A percentile compares a stretch with the other conserved stretches of the same genome.
Conservation (phyloP, 129 eudicot species). For the Arctium minus region DNA sequence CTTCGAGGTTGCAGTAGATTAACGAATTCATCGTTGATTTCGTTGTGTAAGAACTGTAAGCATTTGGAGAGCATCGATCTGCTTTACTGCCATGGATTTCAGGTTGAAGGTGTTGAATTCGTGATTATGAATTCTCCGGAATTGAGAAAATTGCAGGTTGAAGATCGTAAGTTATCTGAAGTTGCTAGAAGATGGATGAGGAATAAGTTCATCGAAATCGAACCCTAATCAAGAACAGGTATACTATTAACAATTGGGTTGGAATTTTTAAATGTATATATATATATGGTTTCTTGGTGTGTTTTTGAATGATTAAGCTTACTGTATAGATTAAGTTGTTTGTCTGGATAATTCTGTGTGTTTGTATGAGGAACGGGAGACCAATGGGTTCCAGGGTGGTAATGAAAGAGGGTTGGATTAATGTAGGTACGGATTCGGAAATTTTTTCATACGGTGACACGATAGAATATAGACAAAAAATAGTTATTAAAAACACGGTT, state of each 20-base stretch:
- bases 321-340: too few species aligned
- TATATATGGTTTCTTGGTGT: constrained; percentile 6
- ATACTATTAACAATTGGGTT: constrained; percentile 1
- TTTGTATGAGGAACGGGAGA: too few species aligned
- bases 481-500: too few species aligned
- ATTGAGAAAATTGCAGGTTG: constrained; percentile 51
- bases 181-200: constrained; percentile 38
- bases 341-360: too few species aligned
- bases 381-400: too few species aligned
- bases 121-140: constrained; percentile 32
- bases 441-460: too few species aligned
- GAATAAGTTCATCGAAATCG: constrained; percentile 39
- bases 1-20: constrained; percentile 58
- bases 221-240: constrained; percentile 13
- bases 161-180: constrained; percentile 50
- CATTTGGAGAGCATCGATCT: constrained; percentile 55
- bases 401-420: too few species aligned
- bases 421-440: too few species aligned
- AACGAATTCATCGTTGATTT: constrained; percentile 29
- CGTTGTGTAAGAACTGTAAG: constrained; percentile 57
- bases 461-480: too few species aligned
- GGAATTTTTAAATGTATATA: constrained; percentile 8
- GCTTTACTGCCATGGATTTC: constrained; percentile 45
- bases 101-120: constrained; percentile 45
- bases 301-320: not conserved